Percentiles rank a stretch among this genome's conserved stretches.
These are phyloP conservation scores for Hypoxylon crocopeplum DNA, from an alignment of 495 filamentous ascomycete genomes.

Conservation along the genomic window DNA sequence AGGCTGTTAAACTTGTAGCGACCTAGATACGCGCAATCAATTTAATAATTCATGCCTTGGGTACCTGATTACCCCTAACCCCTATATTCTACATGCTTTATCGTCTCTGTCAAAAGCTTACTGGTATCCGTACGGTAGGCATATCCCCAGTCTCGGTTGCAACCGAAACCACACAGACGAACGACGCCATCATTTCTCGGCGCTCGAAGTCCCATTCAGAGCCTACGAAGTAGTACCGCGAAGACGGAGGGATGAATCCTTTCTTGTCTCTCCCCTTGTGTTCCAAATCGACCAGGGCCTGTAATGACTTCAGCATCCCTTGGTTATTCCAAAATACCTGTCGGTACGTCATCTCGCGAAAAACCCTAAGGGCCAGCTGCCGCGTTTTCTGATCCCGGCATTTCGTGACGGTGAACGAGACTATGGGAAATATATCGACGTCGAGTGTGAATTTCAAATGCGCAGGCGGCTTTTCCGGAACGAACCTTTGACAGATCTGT, in stretches of 20 bases:
- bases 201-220: constrained; percentile 31
- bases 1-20: background rate
- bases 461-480: constrained; percentile 13
- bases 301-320: constrained; percentile 24
- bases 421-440: constrained; percentile 30
- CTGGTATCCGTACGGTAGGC: constrained; percentile 15
- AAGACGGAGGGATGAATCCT: constrained; percentile 28
- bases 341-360: constrained; percentile 21
- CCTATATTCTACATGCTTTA: background rate
- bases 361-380: constrained; percentile 19
- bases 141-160: constrained; percentile 18
- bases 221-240: constrained; percentile 29
- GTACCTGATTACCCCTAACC: too few relatives aligned
- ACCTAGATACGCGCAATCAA: too few relatives aligned
- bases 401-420: constrained; percentile 27
- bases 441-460: constrained; percentile 28
- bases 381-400: constrained; percentile 31
- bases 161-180: constrained; percentile 11
- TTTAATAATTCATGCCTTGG: too few relatives aligned
- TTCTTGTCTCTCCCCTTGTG: constrained; percentile 23
- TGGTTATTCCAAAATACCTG: constrained; percentile 33
- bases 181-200: constrained; percentile 27
- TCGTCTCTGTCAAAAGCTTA: constrained; percentile 4
- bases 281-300: constrained; percentile 29
- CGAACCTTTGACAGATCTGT: constrained; percentile 16